These are phyloP conservation scores for Heimioporus retisporus DNA, from an alignment of 1,284 basidiomycete genomes.

Conservation along the genomic window DNA sequence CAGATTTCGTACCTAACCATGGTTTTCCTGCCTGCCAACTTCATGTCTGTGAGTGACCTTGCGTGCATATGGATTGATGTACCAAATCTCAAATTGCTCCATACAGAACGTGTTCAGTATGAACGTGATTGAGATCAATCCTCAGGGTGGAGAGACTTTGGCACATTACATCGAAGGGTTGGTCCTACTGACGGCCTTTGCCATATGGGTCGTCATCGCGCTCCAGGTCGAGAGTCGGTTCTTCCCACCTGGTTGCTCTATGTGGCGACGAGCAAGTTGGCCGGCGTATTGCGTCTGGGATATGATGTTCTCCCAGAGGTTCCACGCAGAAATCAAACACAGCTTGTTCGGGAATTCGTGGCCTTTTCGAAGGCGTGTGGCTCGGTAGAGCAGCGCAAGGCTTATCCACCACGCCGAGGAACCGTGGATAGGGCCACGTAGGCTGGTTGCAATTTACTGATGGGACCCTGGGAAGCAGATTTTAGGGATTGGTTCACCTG, in stretches of 20 bases:
- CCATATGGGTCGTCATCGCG: slow-evolving; percentile 53
- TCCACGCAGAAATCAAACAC: neutral
- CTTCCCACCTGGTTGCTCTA: slow-evolving; percentile 25
- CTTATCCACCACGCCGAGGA: no score
- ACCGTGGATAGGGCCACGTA: no score
- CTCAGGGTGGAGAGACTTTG: slow-evolving; percentile 44
- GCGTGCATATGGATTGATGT: neutral
- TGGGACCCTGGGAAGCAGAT: no score
- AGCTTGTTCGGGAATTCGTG: no score
- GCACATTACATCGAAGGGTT: slow-evolving; percentile 52
- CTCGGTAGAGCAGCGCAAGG: no score
- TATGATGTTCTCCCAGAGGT: neutral
- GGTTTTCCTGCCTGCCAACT: slow-evolving; percentile 65
- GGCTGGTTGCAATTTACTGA: no score
- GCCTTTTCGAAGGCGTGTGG: no score
- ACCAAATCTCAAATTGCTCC: slow-evolving; percentile 8
- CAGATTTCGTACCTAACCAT: slow-evolving; percentile 63
- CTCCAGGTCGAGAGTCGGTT: slow-evolving; percentile 39
- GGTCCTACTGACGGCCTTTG: slow-evolving; percentile 55
- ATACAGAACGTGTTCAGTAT: slow-evolving; percentile 55
- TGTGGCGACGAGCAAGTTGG: slow-evolving; percentile 36
- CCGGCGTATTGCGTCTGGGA: slow-evolving; percentile 26
- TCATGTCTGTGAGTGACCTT: slow-evolving; percentile 56
- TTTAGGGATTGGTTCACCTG: no score
- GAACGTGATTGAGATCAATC: slow-evolving; percentile 56